Base-by-base conservation (phyloP, 1,139 yeast species). In the Lodderomyces elongisporus region DNA sequence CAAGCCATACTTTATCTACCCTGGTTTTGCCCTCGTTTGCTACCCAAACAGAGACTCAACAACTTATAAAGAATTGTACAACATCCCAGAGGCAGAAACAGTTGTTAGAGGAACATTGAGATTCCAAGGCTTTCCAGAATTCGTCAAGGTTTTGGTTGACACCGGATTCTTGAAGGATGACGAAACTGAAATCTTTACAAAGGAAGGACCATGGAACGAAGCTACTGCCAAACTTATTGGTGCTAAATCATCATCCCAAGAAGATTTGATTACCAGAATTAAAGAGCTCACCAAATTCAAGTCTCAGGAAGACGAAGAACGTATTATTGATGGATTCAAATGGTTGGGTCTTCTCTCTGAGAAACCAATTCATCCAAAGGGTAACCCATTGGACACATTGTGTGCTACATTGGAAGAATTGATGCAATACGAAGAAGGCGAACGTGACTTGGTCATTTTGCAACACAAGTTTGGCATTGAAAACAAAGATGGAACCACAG, bases 41-140 rank as follows among this genome's bases (percentile, higher is more conserved):
- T 91, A 91, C 67, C 97, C 98, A 52, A 91, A 91, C 78, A 84
- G 98, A 72, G 98, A 91, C 66, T 89, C 97, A 29, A 88, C 97
- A 42, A 75, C 84, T 41, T 91, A 85, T 76, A 84, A 79, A 70
- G 93, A 89, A 62, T 77, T 91, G 47, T 91, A 91, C 68, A 64
- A 75, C 56, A 91, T 91, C 45, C 98, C 98, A 46, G 98, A 91
- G 70, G 98, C 98, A 47, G 88, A 91, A 53, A 88, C 96, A 39
- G 88, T 91, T 42, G 77, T 91, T 52, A 85, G 98, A 72, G 98
- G 98, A 56, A 91, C 98, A 44, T 75, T 91, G 58, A 79, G 98
- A 69, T 91, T 74, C 78, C 97, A 88, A 67, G 98, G 98, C 33
- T 91, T 91, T 89, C 96, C 97, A 38, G 96, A 89, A 68, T 89